A percentile compares a stretch with the other conserved stretches of the same genome.
These are phyloP conservation scores for Wickerhamomyces rabaulensis DNA, from an alignment of 805 yeast genomes.

Conservation along the genomic window DNA sequence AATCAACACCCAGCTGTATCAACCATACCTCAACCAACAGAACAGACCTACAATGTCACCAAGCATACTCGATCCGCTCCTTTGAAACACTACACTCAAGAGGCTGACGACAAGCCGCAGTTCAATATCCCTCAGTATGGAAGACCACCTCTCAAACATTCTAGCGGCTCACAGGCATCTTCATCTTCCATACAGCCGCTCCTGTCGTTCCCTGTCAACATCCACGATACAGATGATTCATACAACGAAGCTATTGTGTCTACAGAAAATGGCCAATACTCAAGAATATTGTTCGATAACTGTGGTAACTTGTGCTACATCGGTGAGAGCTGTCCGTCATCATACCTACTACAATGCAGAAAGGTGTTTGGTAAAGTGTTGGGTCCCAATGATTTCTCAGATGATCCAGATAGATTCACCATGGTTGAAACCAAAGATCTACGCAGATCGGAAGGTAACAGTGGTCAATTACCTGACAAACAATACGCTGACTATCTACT, in stretches of 20 bases:
- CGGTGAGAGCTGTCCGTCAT: slow-evolving; percentile 38
- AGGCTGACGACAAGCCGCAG: not conserved
- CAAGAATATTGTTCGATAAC: slow-evolving; percentile 30
- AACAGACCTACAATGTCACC: not conserved
- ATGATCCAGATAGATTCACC: slow-evolving; percentile 32
- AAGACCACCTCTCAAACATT: not conserved
- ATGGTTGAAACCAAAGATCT: slow-evolving; percentile 27
- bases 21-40: not conserved
- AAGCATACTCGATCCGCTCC: not conserved
- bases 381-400: slow-evolving; percentile 31
- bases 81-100: not conserved
- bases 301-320: slow-evolving; percentile 33
- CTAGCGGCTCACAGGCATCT: not conserved
- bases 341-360: slow-evolving; percentile 36
- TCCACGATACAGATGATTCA: slow-evolving; percentile 10
- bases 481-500: slow-evolving; percentile 27
- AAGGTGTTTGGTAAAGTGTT: slow-evolving; percentile 29
- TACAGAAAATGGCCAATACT: slow-evolving; percentile 11
- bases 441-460: slow-evolving; percentile 11
- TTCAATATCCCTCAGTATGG: not conserved
- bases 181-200: slow-evolving; percentile 16
- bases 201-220: slow-evolving; percentile 14
- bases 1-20: not conserved
- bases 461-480: slow-evolving; percentile 27
- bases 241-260: slow-evolving; percentile 11